phyloP scores from a whole-genome alignment of 192 early-diverging fungal genomes.

The Rhizoclosmatium globosum region DNA sequence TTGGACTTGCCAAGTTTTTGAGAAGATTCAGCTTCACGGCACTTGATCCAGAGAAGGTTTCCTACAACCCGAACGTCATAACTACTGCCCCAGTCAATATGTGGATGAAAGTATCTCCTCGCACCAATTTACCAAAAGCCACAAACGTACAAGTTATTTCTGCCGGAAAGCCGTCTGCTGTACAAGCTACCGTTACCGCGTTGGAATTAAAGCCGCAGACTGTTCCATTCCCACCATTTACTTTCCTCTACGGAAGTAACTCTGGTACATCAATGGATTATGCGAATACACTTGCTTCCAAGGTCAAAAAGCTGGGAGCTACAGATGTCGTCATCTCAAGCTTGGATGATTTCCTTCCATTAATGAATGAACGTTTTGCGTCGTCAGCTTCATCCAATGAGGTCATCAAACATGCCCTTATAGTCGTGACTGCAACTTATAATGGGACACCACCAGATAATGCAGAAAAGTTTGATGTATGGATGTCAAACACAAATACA shows the following conservation, averaged over 20 bases:
- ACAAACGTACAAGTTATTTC: background rate
- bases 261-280: conserved; percentile 64
- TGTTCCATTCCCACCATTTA: conserved; percentile 34
- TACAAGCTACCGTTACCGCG: background rate
- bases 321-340: conserved; percentile 37
- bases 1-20: conserved; percentile 60
- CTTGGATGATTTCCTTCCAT: conserved; percentile 36
- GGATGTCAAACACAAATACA: conserved; percentile 16
- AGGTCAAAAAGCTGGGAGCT: conserved; percentile 47
- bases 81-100: conserved; percentile 46
- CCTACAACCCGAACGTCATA: conserved; percentile 22
- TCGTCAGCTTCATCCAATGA: background rate
- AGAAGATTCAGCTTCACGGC: conserved; percentile 51
- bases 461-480: conserved; percentile 54
- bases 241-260: conserved; percentile 62
- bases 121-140: conserved; percentile 18
- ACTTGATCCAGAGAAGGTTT: conserved; percentile 26
- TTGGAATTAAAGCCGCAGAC: conserved; percentile 6
- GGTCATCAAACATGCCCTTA: conserved; percentile 22
- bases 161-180: background rate
- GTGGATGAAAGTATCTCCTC: conserved; percentile 19
- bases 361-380: background rate
- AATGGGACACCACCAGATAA: conserved; percentile 65
- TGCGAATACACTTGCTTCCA: conserved; percentile 50
- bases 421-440: conserved; percentile 57